A percentile compares a stretch with the other conserved stretches of the same genome.
phyloP scores from a whole-genome alignment of 164 flowering plant genomes.

The Pachysandra terminalis region DNA sequence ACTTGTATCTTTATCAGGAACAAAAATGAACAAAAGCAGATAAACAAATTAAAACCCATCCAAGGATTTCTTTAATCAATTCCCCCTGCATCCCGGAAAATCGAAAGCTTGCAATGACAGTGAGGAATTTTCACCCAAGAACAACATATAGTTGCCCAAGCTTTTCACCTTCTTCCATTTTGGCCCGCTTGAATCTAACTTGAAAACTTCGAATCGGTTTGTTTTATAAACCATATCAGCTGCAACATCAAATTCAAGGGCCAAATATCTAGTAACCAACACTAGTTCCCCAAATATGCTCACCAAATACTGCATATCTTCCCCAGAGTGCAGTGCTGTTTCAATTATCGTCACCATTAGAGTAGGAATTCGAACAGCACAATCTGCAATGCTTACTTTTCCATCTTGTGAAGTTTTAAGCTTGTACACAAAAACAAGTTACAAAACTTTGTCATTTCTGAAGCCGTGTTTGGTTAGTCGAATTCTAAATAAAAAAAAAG shows the following conservation, averaged over 20 bases:
- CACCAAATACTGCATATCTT: constrained; percentile 51
- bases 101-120: constrained; percentile 35
- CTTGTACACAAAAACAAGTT: too few species aligned
- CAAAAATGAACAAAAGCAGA: neutral
- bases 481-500: too few species aligned
- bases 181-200: constrained; percentile 22
- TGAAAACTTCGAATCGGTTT: constrained; percentile 32
- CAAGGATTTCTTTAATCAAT: constrained; percentile 2
- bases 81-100: constrained; percentile 36
- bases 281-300: constrained; percentile 34
- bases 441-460: too few species aligned
- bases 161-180: constrained; percentile 32
- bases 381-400: constrained; percentile 24
- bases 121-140: constrained; percentile 52
- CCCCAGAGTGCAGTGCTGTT: constrained; percentile 21
- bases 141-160: constrained; percentile 39
- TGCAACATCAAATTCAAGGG: constrained; percentile 21
- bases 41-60: neutral
- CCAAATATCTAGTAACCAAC: constrained; percentile 40
- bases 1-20: neutral
- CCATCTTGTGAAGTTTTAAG: too few species aligned
- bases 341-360: constrained; percentile 28
- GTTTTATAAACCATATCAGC: constrained; percentile 30
- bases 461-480: too few species aligned
- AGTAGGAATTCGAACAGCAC: constrained; percentile 21